These are phyloP conservation scores for Ophiocordyceps robertsii DNA, from an alignment of 2,329 filamentous ascomycete species.

Conservation along the genomic window DNA sequence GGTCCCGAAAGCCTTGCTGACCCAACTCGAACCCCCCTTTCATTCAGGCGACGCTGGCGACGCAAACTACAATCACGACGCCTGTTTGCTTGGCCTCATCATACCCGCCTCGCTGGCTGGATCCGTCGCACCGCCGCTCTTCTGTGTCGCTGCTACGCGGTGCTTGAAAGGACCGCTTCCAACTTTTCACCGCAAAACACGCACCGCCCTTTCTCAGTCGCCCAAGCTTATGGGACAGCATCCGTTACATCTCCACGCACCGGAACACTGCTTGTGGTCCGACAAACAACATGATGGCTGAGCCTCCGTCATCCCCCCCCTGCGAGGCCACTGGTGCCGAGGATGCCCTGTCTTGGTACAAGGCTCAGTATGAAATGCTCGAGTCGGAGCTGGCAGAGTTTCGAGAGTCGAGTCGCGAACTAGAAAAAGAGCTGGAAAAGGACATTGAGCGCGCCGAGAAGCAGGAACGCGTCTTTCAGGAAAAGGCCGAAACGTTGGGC, in stretches of 20 bases:
- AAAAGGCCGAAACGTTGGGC: constrained; percentile 70
- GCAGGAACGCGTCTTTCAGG: constrained; percentile 70
- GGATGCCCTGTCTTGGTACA: constrained; percentile 87
- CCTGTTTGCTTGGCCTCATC: too few species aligned
- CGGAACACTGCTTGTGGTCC: not conserved
- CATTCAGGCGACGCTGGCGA: too few species aligned
- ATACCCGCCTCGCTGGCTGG: not conserved
- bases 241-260: not conserved
- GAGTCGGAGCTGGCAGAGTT: constrained; percentile 89
- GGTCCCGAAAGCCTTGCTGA: too few species aligned
- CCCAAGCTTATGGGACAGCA: not conserved
- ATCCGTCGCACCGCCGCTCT: not conserved
- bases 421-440: constrained; percentile 89
- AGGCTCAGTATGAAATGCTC: constrained; percentile 84
- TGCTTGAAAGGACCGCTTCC: too few species aligned
- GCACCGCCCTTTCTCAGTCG: not conserved
- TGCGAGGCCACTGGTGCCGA: constrained; percentile 42
- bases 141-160: not conserved
- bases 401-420: constrained; percentile 81
- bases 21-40: too few species aligned
- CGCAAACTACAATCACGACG: too few species aligned
- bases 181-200: not conserved
- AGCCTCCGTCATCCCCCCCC: constrained; percentile 50
- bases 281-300: constrained; percentile 28
- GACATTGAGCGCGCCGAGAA: constrained; percentile 94